Conservation (phyloP, 2,329 filamentous ascomycete genomes). For the Clathrospora elynae region DNA sequence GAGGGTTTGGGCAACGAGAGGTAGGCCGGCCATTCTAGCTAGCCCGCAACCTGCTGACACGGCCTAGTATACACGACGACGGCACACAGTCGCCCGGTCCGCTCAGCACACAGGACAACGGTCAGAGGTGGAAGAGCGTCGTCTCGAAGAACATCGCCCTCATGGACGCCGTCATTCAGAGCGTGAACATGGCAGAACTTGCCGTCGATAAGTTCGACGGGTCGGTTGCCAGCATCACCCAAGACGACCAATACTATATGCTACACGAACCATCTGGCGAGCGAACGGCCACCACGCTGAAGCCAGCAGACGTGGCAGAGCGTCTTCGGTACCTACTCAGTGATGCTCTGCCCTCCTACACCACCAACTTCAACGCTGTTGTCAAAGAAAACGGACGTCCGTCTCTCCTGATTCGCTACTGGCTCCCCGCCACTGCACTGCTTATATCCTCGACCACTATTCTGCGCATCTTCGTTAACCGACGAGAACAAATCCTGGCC, state of each 20-base stretch:
- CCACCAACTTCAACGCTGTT: conserved; percentile 59
- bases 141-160: conserved; percentile 80
- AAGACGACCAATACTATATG: conserved; percentile 54
- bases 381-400: conserved; percentile 75
- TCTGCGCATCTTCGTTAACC: conserved; percentile 76
- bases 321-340: conserved; percentile 73
- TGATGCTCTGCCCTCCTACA: conserved; percentile 70
- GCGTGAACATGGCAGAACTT: conserved; percentile 67
- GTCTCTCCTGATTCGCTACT: conserved; percentile 77
- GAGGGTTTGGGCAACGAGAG: conserved; percentile 71
- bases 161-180: conserved; percentile 82
- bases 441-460: conserved; percentile 81
- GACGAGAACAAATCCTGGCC: conserved; percentile 73
- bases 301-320: conserved; percentile 64
- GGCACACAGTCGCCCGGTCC: conserved; percentile 51
- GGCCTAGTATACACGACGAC: conserved; percentile 66
- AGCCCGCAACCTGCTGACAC: conserved; percentile 15
- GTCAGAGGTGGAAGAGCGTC: conserved; percentile 70
- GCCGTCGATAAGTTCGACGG: conserved; percentile 61
- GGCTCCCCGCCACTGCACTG: conserved; percentile 75
- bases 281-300: conserved; percentile 42
- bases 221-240: conserved; percentile 61
- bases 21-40: conserved; percentile 19
- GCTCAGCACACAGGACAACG: conserved; percentile 54
- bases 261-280: conserved; percentile 47